phyloP scores from a whole-genome alignment of 129 eudicot species.

The Gnaphalium uliginosum region DNA sequence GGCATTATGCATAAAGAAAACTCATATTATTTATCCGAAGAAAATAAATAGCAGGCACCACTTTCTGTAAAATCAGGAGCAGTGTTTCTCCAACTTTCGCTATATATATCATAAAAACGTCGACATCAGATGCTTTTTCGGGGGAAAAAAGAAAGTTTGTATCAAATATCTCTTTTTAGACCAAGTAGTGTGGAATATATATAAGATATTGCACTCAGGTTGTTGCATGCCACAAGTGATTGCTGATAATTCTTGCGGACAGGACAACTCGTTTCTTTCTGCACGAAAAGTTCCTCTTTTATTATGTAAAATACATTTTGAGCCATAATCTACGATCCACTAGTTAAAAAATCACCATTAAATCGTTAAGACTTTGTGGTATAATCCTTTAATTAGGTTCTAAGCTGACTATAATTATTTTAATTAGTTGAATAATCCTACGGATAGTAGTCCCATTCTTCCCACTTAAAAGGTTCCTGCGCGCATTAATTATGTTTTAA shows the following conservation, averaged over 20 bases:
- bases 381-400: conserved; percentile 14
- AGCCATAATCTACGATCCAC: conserved; percentile 15
- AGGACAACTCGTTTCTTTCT: neutral
- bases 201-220: conserved; percentile 10
- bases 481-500: conserved; percentile 1
- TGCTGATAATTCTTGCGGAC: neutral
- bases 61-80: conserved; percentile 24
- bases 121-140: conserved; percentile 28
- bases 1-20: conserved; percentile 14
- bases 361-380: neutral
- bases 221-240: conserved; percentile 8
- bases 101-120: conserved; percentile 13
- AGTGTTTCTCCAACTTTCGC: conserved; percentile 26
- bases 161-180: conserved; percentile 33
- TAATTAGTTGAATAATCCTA: conserved; percentile 10
- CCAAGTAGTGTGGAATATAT: conserved; percentile 31
- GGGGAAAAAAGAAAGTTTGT: conserved; percentile 2
- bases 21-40: conserved; percentile 2
- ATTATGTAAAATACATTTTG: neutral
- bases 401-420: conserved; percentile 11
- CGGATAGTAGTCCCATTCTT: neutral
- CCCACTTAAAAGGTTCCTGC: conserved; percentile 11
- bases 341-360: conserved; percentile 18
- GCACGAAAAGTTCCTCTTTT: conserved; percentile 1
- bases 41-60: conserved; percentile 11